Conservation (phyloP, 2,329 filamentous ascomycete genomes). For the Camillea tinctor region DNA sequence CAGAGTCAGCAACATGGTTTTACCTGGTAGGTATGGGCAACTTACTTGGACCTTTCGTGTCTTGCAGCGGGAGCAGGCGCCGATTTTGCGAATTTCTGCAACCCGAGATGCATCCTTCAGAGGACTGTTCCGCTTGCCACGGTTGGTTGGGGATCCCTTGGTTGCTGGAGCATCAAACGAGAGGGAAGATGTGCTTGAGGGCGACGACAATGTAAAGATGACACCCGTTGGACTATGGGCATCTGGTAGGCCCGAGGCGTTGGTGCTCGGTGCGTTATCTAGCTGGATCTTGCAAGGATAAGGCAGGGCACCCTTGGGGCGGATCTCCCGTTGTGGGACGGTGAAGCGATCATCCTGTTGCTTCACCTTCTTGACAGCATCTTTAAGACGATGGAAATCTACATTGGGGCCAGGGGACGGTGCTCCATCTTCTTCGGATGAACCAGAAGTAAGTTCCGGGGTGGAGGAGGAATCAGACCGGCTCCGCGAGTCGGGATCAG, state of each 20-base stretch:
- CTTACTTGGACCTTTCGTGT: conserved; percentile 49
- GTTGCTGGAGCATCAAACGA: conserved; percentile 16
- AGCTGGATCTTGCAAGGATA: conserved; percentile 31
- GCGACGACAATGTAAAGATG: conserved; percentile 23
- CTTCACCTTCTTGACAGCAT: conserved; percentile 28
- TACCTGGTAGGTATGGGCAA: conserved; percentile 20
- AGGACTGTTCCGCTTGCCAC: conserved; percentile 29
- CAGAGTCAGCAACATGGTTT: conserved; percentile 13
- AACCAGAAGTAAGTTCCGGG: conserved; percentile 33
- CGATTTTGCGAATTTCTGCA: conserved; percentile 47
- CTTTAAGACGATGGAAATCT: conserved; percentile 26
- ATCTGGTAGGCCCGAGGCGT: conserved; percentile 14
- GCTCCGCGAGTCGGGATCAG: conserved; percentile 30
- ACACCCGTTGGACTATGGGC: conserved; percentile 17
- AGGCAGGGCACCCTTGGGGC: conserved; percentile 27
- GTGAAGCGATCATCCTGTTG: conserved; percentile 34
- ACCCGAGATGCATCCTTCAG: conserved; percentile 41
- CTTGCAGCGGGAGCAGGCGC: conserved; percentile 49
- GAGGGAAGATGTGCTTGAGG: conserved; percentile 15
- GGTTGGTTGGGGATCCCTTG: conserved; percentile 21
- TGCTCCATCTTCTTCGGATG: conserved; percentile 34
- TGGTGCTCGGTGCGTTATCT: conserved; percentile 19
- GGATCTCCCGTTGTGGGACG: conserved; percentile 30
- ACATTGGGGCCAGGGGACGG: conserved; percentile 28
- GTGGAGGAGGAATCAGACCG: conserved; percentile 32